phyloP scores from a whole-genome alignment of 257 asterid species.

The Henckelia pumila region DNA sequence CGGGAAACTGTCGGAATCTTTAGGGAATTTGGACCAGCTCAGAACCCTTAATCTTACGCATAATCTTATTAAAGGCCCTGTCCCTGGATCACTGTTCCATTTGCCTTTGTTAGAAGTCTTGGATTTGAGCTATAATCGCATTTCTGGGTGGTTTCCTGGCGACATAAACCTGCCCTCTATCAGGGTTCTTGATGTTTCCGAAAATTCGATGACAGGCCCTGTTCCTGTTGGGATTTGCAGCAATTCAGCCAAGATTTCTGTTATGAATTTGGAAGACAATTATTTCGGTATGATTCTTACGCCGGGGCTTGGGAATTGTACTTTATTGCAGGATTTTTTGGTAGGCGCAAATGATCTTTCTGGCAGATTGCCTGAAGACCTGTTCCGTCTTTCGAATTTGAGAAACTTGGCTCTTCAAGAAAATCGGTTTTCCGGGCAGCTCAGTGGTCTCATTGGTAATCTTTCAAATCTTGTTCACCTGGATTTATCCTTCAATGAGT shows the following conservation, averaged over 20 bases:
- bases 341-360: conserved; percentile 46
- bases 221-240: conserved; percentile 60
- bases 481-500: conserved; percentile 56
- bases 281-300: conserved; percentile 43
- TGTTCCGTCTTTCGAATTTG: conserved; percentile 47
- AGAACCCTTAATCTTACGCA: conserved; percentile 61
- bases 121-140: conserved; percentile 55
- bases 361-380: conserved; percentile 62
- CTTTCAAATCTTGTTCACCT: conserved; percentile 53
- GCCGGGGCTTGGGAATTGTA: conserved; percentile 49
- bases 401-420: conserved; percentile 44
- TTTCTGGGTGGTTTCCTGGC: conserved; percentile 46
- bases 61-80: conserved; percentile 49
- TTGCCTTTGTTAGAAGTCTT: conserved; percentile 49
- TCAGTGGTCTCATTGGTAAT: conserved; percentile 51
- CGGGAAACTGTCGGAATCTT: conserved; percentile 49
- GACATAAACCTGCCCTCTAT: conserved; percentile 52
- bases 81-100: conserved; percentile 53
- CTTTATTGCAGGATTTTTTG: conserved; percentile 46
- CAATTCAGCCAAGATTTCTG: conserved; percentile 49
- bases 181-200: conserved; percentile 46
- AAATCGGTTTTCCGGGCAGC: conserved; percentile 53
- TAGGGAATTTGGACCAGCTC: conserved; percentile 62
- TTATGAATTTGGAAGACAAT: conserved; percentile 44
- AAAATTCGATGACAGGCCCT: conserved; percentile 46